These are phyloP conservation scores for Dictyophora rubrovolvata DNA, from an alignment of 768 basidiomycete species.

Conservation along the genomic window DNA sequence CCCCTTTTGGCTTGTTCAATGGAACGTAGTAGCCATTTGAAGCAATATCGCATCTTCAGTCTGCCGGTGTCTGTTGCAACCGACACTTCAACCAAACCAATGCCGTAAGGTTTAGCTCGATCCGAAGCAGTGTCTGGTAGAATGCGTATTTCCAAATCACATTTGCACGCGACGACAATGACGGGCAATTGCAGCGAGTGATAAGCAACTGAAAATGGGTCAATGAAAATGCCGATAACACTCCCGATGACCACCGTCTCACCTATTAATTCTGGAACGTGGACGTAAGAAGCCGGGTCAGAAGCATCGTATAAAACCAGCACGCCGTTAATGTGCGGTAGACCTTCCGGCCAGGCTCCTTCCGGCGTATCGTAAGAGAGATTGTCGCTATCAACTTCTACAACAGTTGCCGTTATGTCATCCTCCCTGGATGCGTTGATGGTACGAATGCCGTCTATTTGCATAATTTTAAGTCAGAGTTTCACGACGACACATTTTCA, in stretches of 20 bases:
- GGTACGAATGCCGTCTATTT: constrained; percentile 32
- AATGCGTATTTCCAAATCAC: constrained; percentile 53
- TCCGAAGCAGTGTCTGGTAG: constrained; percentile 42
- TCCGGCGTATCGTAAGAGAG: constrained; percentile 1
- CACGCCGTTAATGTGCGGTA: constrained; percentile 62
- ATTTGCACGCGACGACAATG: constrained; percentile 82
- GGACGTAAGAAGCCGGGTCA: constrained; percentile 47
- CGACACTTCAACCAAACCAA: constrained; percentile 71
- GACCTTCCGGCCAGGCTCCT: constrained; percentile 37
- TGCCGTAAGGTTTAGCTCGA: constrained; percentile 51
- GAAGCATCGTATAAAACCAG: constrained; percentile 82
- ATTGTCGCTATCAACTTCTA: constrained; percentile 9
- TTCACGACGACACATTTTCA: neutral
- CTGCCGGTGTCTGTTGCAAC: constrained; percentile 45
- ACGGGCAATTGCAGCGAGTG: constrained; percentile 46
- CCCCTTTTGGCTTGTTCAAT: constrained; percentile 36
- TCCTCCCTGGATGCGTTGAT: constrained; percentile 25
- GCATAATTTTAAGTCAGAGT: constrained; percentile 17
- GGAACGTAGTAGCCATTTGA: constrained; percentile 64
- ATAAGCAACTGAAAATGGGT: constrained; percentile 39
- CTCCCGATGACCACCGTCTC: constrained; percentile 9
- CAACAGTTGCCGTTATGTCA: constrained; percentile 14
- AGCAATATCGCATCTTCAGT: constrained; percentile 61
- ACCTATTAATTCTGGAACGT: constrained; percentile 65
- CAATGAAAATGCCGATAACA: constrained; percentile 10